Evolutionary conservation across 768 basidiomycete species (phyloP).

Genomic region (Dictyophora rubrovolvata): DNA sequence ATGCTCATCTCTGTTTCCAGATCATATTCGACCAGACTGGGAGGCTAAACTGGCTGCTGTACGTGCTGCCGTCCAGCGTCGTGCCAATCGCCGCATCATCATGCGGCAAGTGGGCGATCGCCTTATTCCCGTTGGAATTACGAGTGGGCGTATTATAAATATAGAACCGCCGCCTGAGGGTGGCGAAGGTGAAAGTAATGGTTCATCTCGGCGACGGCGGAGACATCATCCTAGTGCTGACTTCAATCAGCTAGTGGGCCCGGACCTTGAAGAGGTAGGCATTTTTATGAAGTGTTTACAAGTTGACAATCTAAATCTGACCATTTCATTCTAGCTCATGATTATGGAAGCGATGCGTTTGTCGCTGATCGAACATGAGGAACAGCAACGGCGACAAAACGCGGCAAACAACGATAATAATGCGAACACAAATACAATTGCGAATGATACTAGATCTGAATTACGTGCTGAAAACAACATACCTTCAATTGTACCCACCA

Average conservation of each 20-base stretch:
- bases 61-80: constrained; percentile 88
- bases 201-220: constrained; percentile 41
- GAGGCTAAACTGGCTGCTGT: constrained; percentile 91
- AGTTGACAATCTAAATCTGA: constrained; percentile 10
- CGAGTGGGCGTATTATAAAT: constrained; percentile 73
- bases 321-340: constrained; percentile 59
- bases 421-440: constrained; percentile 23
- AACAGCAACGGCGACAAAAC: constrained; percentile 53
- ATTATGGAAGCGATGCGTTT: constrained; percentile 98
- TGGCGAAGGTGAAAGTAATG: constrained; percentile 34
- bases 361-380: constrained; percentile 89
- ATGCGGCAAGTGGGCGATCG: constrained; percentile 98
- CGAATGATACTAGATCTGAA: neutral
- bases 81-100: constrained; percentile 91
- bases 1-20: constrained; percentile 30
- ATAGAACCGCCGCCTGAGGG: constrained; percentile 20
- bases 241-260: constrained; percentile 68
- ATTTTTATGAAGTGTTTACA: constrained; percentile 6
- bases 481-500: neutral
- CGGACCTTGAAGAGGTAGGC: constrained; percentile 85
- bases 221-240: constrained; percentile 36
- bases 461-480: neutral
- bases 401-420: constrained; percentile 18
- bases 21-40: constrained; percentile 98
- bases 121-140: constrained; percentile 93